Evolutionary conservation across 23 red algal genomes (phyloP), one percentile per base, ranked within the genome.

Genomic region (Chondrus crispus): DNA sequence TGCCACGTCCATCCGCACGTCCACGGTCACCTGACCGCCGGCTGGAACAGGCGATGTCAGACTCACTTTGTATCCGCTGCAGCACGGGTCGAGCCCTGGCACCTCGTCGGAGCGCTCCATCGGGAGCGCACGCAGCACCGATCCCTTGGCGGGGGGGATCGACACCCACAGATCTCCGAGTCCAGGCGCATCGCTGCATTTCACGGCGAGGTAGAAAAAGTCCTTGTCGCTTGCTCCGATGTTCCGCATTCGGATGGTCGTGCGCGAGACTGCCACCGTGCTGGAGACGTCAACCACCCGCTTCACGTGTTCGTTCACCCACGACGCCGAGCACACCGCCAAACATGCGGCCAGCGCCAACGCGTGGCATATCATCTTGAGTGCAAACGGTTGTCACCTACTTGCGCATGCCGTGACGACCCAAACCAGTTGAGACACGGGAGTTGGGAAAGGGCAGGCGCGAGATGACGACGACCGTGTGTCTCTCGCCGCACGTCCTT

Each of bases 221-320:
- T 62, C 24, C 22, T 48, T 42, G 2, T 79, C n/a, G 16, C 62
- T 16, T 19, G 46, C 50, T 20, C 32, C 90, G 43, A 53, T 86
- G 81, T 93, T 93, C 43, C 48, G 38, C 90, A 93, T 86, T 2
- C 42, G 71, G 47, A 93, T 80, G 8, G 81, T 85, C 20, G 82
- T 51, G n/a, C 74, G 63, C 46, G 69, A 28, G 24, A 86, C 42
- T 10, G 90, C 39, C 18, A 79, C 35, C 43, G 22, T 74, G 39
- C 71, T 72, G n/a, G 90, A 86, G 1, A 85, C 57, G 37, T 93
- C 90, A 73, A 90, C 68, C 20, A 90, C 87, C 11, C 68, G 48
- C 35, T 80, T 80, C 26, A 90, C 87, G n/a, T 80, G 46, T 32
- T 60, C 32, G 52, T 90, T 90, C 46, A 90, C 29, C 9, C 78